Evolutionary conservation across 805 yeast genomes (phyloP).

Genomic region (Candida silvicultrix): DNA sequence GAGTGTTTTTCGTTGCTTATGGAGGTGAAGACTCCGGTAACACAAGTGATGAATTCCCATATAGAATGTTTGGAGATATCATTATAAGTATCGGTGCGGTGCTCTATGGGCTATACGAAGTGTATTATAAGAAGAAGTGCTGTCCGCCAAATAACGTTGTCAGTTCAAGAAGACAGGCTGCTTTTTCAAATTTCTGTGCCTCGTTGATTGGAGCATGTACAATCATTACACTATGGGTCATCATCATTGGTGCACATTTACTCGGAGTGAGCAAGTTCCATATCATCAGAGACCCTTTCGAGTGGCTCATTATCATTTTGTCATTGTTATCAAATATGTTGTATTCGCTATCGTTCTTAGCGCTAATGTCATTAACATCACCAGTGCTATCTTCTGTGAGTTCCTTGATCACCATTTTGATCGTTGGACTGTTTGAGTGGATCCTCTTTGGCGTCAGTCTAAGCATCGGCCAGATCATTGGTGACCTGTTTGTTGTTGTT

Average conservation of each 20-base stretch:
- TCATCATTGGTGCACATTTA: constrained; percentile 43
- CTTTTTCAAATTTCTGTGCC: constrained; percentile 76
- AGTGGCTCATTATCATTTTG: constrained; percentile 39
- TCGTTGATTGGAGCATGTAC: constrained; percentile 60
- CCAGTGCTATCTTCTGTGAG: constrained; percentile 75
- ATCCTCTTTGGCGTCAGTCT: constrained; percentile 52
- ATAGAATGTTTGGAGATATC: constrained; percentile 61
- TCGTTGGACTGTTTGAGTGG: constrained; percentile 79
- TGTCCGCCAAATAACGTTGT: constrained; percentile 70
- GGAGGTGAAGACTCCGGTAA: constrained; percentile 36
- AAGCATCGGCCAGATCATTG: constrained; percentile 50
- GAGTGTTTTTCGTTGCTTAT: constrained; percentile 77
- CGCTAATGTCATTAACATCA: constrained; percentile 76
- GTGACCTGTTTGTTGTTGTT: constrained; percentile 60
- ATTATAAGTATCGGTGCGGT: constrained; percentile 71
- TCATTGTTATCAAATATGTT: constrained; percentile 59
- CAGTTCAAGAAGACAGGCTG: constrained; percentile 61
- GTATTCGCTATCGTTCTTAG: constrained; percentile 66
- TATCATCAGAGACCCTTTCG: constrained; percentile 35
- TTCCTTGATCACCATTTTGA: constrained; percentile 66
- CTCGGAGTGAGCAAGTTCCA: constrained; percentile 52
- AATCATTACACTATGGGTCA: constrained; percentile 38
- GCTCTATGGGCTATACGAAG: constrained; percentile 78
- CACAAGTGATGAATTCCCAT: constrained; percentile 35
- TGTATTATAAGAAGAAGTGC: constrained; percentile 64